Base-by-base conservation (phyloP, 2,329 filamentous ascomycete species). In the Talaromyces sp. region DNA sequence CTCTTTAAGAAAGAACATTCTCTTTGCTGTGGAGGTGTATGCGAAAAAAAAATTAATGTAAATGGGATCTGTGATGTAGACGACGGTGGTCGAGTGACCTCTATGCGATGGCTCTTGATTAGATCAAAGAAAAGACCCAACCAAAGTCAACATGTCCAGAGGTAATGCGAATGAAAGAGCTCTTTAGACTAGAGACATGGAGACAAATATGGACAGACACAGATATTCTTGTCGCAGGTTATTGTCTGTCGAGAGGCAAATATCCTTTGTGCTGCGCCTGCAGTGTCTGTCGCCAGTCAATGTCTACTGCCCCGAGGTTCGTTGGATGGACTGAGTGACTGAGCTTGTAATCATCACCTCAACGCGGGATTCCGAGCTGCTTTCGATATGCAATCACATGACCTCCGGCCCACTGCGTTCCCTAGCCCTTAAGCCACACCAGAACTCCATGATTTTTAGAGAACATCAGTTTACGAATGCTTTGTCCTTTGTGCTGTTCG, bases 1-100 rank as follows among this genome's bases (percentile, higher is more conserved):
- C 75, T 96, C 93, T 79, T 96, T 92, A 68, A 99, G 90, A 82
- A 99, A 99, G 79, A 98, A 99, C 95, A 99, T 99, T 70, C 67
- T 80, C 39, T 28, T 28, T 16, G 58, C 21, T 21, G 67, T 65
- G 60, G 65, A 21, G 58, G 28, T 12, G 18, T 21, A 9, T 64
- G 9, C 31, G 56, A 35, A n/a, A n/a, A 9, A n/a, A 14, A 18
- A 50, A 50, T 54, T 31, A 35, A n/a, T 21, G 50, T 54, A 54
- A 35, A 1, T 18, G 50, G 3, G 18, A 35, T 21, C 35, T n/a
- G 25, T 14, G 50, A 35, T 7, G 44, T 28, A 42, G 5, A 12
- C 12, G 33, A 37, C 28, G 6, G 28, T 28, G 6, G 28, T 28
- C 28, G 11, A 33, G n/a, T 21, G 28, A 42, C 39, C 28, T 21